Base-by-base conservation (phyloP, 1,284 basidiomycete genomes). In the Leccinum huronense region DNA sequence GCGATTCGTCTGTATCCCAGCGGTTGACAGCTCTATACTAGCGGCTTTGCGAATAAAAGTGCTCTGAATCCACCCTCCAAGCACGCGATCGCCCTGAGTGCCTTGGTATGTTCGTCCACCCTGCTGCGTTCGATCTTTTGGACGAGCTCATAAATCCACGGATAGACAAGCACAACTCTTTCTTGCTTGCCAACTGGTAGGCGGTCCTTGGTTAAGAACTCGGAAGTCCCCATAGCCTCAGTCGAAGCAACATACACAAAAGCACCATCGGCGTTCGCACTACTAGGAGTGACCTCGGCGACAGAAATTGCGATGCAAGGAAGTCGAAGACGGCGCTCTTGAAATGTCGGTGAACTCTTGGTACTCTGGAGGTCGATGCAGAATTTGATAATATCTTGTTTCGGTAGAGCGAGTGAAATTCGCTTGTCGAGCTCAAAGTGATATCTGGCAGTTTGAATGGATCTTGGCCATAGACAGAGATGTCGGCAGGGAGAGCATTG, bases 301-400 rank as follows among this genome's bases (percentile, higher is more conserved):
- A 68, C 45, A 9, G 60, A 33, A 58, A 68, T 66, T 10, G 58
- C 56, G 58, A 67, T 68, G 33, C 67, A 68, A 4, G 66, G 64
- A 27, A 67, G 64, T 34, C 14, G 42, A 3, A 67, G 67, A 5
- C 58, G 58, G 7, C 58, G 64, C 8, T 67, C 36, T 3, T 38
- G 14, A 53, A 67, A 67, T 34, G 45, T 36, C 16, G 38, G 40
- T 27, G 19, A 34, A 45, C 30, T 56, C 30, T 27, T 27, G 23
- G 14, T 9, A 58, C 45, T 9, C 30, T 31, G 23, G 23, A 27
- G 23, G 23, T 27, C 23, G 23, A 27, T 27, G 23, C 23, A 27
- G 23, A 27, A 27, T 27, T 27, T 27, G 23, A 27, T 27, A 27
- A 27, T 27, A 27, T 27, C 23, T 9, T 9, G 14, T 8, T 11